Percentiles rank a stretch among this genome's conserved stretches.
Evolutionary conservation across 1,284 basidiomycete species (phyloP).

Genomic region (Sporisorium scitamineum): DNA sequence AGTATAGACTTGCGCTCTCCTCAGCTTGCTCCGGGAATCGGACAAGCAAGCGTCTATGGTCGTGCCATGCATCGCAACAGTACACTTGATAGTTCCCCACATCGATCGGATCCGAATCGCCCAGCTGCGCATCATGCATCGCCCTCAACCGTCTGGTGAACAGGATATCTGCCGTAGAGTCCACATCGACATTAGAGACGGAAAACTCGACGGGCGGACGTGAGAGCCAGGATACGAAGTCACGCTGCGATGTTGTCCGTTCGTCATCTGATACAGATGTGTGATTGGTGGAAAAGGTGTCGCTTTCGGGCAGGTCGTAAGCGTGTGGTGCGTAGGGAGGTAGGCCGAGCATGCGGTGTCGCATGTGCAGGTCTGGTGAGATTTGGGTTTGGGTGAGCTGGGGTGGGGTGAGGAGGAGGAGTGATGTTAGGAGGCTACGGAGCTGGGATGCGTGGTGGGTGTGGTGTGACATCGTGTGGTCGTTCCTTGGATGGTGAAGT

Average conservation of each 20-base stretch:
- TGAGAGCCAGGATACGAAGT: conserved; percentile 20
- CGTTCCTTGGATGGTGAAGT: background rate
- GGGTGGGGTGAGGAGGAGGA: conserved; percentile 27
- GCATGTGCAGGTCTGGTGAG: conserved; percentile 33
- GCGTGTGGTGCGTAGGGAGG: conserved; percentile 11
- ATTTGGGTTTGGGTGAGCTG: conserved; percentile 9
- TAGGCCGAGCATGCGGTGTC: conserved; percentile 36
- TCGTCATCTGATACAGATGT: background rate
- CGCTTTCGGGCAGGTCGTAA: conserved; percentile 15
- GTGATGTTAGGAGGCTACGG: conserved; percentile 24
- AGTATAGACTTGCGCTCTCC: conserved; percentile 3
- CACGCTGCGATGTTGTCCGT: background rate
- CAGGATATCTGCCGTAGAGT: background rate
- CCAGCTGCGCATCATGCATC: background rate
- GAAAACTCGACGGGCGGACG: conserved; percentile 21
- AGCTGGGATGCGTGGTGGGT: background rate
- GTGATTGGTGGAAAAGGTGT: background rate
- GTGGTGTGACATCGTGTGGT: background rate
- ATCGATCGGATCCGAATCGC: conserved; percentile 21
- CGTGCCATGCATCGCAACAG: conserved; percentile 23
- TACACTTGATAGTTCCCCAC: background rate
- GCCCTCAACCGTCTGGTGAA: conserved; percentile 1
- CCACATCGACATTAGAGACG: background rate
- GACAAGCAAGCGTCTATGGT: background rate
- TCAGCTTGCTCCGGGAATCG: background rate